These are phyloP conservation scores for Aspergillus sp. DNA, from an alignment of 2,329 filamentous ascomycete genomes.

Conservation along the genomic window DNA sequence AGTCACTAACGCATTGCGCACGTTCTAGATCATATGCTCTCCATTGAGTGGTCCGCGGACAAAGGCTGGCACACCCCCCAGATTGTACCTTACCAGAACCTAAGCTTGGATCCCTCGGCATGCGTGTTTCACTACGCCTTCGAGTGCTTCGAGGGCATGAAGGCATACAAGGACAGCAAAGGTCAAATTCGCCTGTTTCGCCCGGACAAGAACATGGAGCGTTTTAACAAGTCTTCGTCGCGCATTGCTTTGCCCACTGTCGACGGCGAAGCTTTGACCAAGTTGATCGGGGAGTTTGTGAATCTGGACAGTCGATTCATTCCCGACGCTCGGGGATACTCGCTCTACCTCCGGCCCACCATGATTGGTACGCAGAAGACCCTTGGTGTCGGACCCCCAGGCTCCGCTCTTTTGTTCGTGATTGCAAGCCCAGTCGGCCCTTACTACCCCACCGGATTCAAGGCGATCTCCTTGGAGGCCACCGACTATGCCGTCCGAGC, in stretches of 20 bases:
- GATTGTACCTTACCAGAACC: conserved; percentile 94
- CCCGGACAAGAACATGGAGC: conserved; percentile 93
- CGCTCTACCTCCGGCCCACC: conserved; percentile 90
- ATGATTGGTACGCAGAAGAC: conserved; percentile 97
- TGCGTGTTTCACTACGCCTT: conserved; percentile 99
- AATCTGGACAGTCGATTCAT: conserved; percentile 87
- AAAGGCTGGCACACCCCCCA: conserved; percentile 79
- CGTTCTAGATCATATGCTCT: conserved; percentile 86
- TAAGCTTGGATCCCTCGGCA: conserved; percentile 90
- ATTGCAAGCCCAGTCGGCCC: conserved; percentile 96
- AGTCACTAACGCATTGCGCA: conserved; percentile 19
- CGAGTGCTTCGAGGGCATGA: conserved; percentile 98
- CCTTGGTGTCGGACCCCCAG: conserved; percentile 87
- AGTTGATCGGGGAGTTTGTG: conserved; percentile 77
- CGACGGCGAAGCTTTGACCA: conserved; percentile 68
- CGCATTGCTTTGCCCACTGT: conserved; percentile 93
- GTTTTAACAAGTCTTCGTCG: conserved; percentile 85
- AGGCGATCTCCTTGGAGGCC: conserved; percentile 91
- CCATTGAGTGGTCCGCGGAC: conserved; percentile 84
- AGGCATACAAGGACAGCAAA: conserved; percentile 88
- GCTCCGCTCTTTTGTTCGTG: conserved; percentile 86
- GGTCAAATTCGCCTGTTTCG: conserved; percentile 85
- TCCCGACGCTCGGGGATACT: conserved; percentile 78
- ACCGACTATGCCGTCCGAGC: conserved; percentile 96
- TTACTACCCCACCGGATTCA: conserved; percentile 98